Base-by-base conservation (phyloP, 441 rosid species). In the Jatropha multifida region DNA sequence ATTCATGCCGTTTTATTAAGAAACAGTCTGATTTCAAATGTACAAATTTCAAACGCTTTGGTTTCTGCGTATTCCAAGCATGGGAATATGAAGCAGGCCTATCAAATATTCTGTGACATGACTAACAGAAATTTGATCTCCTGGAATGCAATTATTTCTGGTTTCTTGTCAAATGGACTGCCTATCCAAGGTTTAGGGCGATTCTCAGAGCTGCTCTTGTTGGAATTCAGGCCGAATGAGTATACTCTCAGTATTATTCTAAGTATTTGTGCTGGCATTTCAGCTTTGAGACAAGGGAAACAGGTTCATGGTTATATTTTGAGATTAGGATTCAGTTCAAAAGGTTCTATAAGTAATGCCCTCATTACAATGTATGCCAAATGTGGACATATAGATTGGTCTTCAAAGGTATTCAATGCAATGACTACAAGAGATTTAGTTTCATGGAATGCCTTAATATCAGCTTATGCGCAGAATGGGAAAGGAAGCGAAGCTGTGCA, bases 391-490 rank as follows among this genome's bases (percentile, higher is more conserved):
- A 65, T 87, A 67, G 87, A 87, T 68, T 85, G 63, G 61, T 89
- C 92, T 69, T 79, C 77, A 14, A 65, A 32, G 71, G 76, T 88
- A 72, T 92, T 91, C 52, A 76, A 83, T 78, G 62, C 74, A 60
- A 88, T 92, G 87, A 78, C 82, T 44, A 54, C 63, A 40, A 87
- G 78, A 79, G 88, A 79, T 77, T 76, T 82, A 18, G 86, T 92
- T 68, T 79, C 90, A 20, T 93, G 97, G 93, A 93, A 90, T 61
- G 94, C 89, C 83, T 86, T 91, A 84, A 84, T 91, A 78, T 92
- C 89, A 76, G 97, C 93, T 51, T 90, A 88, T 83, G 96, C 94
- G 44, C 91, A 91, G 72, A 82, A 87, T 14, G 96, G 97, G 58
- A 71, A 60, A 75, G 96, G 92, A 71, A 66, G 80, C 12, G 88